These are phyloP conservation scores for Cordyceps cicadae DNA, from an alignment of 2,329 filamentous ascomycete species.

Conservation along the genomic window DNA sequence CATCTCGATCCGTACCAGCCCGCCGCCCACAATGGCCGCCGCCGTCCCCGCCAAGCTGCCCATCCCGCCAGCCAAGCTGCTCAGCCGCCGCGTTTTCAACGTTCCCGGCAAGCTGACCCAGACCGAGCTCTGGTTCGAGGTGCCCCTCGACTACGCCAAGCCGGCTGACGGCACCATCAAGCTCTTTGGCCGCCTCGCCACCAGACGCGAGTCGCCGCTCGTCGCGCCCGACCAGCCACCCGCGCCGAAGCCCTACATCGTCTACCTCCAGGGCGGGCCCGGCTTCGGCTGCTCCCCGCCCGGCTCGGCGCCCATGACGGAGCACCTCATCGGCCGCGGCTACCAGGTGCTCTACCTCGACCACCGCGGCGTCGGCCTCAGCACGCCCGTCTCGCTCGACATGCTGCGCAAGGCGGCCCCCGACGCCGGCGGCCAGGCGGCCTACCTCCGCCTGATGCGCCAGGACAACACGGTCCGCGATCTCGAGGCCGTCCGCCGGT, in stretches of 20 bases:
- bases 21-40: slow-evolving; percentile 10
- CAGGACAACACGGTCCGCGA: slow-evolving; percentile 88
- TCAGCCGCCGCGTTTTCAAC: slow-evolving; percentile 35
- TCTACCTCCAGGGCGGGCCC: slow-evolving; percentile 81
- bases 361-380: slow-evolving; percentile 81
- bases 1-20: slow-evolving; percentile 8
- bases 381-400: slow-evolving; percentile 66
- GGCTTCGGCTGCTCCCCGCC: slow-evolving; percentile 70
- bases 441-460: slow-evolving; percentile 76
- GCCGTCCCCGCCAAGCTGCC: slow-evolving; percentile 14
- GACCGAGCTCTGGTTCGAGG: slow-evolving; percentile 78
- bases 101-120: slow-evolving; percentile 61
- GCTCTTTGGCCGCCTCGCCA: slow-evolving; percentile 69
- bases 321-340: slow-evolving; percentile 63
- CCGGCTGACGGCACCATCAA: slow-evolving; percentile 54
- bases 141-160: slow-evolving; percentile 69
- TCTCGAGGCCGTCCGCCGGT: slow-evolving; percentile 74
- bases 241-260: slow-evolving; percentile 46
- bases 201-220: slow-evolving; percentile 56
- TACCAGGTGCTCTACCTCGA: slow-evolving; percentile 86
- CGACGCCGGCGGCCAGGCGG: slow-evolving; percentile 61
- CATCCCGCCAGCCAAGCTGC: slow-evolving; percentile 30
- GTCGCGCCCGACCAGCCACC: slow-evolving; percentile 32
- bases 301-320: slow-evolving; percentile 64
- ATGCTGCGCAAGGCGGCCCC: slow-evolving; percentile 48